phyloP scores from a whole-genome alignment of 495 filamentous ascomycete species.

The Trichoderma orchidacearum region DNA sequence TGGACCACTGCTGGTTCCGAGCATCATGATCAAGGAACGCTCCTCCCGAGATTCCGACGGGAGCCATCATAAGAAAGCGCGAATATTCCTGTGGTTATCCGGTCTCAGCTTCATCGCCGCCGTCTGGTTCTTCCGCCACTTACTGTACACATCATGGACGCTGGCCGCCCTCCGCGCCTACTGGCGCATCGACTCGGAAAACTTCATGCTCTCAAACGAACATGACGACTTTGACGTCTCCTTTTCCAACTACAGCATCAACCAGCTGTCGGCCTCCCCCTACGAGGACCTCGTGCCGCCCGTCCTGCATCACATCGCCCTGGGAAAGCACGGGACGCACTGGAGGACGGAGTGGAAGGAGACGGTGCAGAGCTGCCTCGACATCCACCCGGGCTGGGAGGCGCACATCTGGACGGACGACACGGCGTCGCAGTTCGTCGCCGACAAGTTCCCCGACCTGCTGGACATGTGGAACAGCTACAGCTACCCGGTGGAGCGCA shows the following conservation, averaged over 20 bases:
- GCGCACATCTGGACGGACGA: constrained; percentile 22
- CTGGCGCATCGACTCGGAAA: constrained; percentile 11
- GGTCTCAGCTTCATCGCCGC: neutral
- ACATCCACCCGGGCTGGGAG: constrained; percentile 23
- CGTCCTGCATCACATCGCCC: constrained; percentile 24
- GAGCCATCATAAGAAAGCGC: neutral
- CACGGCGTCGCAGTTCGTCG: constrained; percentile 14
- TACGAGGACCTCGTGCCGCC: constrained; percentile 20
- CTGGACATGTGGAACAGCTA: constrained; percentile 7
- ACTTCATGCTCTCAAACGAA: constrained; percentile 15
- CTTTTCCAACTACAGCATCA: constrained; percentile 19
- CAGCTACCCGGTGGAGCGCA: constrained; percentile 18
- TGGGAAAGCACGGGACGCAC: constrained; percentile 12
- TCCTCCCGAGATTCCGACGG: neutral
- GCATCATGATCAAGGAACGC: neutral
- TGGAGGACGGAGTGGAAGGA: constrained; percentile 13
- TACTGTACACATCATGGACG: constrained; percentile 13
- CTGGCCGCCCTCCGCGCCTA: constrained; percentile 16
- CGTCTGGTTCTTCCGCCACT: constrained; percentile 6
- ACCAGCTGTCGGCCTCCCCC: constrained; percentile 14
- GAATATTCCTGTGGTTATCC: neutral
- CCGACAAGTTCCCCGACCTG: constrained; percentile 15
- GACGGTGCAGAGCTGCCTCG: constrained; percentile 20
- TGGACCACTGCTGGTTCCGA: neutral
- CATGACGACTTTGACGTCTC: constrained; percentile 23